Evolutionary conservation across 2,329 filamentous ascomycete species (phyloP).

Genomic region (Epichloe aotearoae): DNA sequence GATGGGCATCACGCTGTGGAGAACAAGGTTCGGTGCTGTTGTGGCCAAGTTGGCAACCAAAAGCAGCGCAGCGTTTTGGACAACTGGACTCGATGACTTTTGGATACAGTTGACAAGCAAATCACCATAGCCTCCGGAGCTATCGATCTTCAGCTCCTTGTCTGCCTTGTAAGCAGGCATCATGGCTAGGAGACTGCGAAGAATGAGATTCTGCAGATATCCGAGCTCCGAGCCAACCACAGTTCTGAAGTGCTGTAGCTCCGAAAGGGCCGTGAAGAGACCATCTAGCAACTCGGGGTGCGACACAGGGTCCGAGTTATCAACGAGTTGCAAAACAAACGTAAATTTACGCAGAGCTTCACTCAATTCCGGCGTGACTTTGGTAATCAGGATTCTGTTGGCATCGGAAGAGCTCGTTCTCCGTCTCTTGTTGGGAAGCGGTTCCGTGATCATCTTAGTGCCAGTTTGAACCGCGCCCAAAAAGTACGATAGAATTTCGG

Average conservation of each 20-base stretch:
- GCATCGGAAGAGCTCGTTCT: conserved; percentile 63
- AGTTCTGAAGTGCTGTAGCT: conserved; percentile 72
- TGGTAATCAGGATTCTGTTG: conserved; percentile 43
- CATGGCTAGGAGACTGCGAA: conserved; percentile 72
- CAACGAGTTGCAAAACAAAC: conserved; percentile 77
- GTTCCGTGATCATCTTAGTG: conserved; percentile 57
- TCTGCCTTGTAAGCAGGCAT: conserved; percentile 60
- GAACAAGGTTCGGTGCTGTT: conserved; percentile 76
- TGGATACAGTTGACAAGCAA: conserved; percentile 89
- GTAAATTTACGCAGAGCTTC: conserved; percentile 64
- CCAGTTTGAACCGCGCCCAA: conserved; percentile 61
- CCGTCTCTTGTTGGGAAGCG: conserved; percentile 64
- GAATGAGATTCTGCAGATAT: conserved; percentile 75
- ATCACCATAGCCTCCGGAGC: conserved; percentile 71
- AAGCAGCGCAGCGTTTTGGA: conserved; percentile 83
- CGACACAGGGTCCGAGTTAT: conserved; percentile 60
- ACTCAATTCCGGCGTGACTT: conserved; percentile 52
- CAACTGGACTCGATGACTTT: conserved; percentile 79
- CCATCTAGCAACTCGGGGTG: conserved; percentile 66
- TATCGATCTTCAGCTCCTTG: conserved; percentile 53
- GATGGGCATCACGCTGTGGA: conserved; percentile 97
- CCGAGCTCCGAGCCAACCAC: conserved; percentile 76
- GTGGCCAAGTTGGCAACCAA: conserved; percentile 78
- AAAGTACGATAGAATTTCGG: conserved; percentile 57
- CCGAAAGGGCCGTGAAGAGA: conserved; percentile 73